Conservation (phyloP, 2,329 filamentous ascomycete species). For the Seiridium unicorne region DNA sequence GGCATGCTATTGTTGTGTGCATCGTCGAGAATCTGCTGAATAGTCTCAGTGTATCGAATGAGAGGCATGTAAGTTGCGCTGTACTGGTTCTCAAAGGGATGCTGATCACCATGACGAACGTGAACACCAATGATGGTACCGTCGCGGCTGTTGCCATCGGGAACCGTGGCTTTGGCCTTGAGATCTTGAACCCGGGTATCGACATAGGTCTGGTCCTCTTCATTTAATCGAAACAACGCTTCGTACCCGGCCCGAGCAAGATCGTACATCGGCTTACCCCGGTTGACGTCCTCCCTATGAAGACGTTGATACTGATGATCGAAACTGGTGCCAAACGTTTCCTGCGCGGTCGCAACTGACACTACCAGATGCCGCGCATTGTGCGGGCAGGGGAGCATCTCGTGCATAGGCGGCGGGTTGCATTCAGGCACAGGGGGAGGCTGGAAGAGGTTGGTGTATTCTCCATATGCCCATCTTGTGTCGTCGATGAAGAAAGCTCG, state of each 20-base stretch:
- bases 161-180: constrained; percentile 40
- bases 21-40: constrained; percentile 51
- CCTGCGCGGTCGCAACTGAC: constrained; percentile 64
- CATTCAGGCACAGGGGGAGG: constrained; percentile 65
- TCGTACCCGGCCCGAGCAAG: constrained; percentile 71
- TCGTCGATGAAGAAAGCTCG: constrained; percentile 84
- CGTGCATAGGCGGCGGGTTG: constrained; percentile 67
- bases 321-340: constrained; percentile 62
- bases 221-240: constrained; percentile 67
- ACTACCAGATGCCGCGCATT: constrained; percentile 73
- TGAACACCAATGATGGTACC: constrained; percentile 68
- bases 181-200: constrained; percentile 56
- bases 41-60: constrained; percentile 63
- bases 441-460: constrained; percentile 70
- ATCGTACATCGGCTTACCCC: constrained; percentile 62
- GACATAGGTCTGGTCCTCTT: constrained; percentile 66
- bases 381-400: constrained; percentile 78
- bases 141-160: constrained; percentile 42
- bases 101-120: constrained; percentile 75
- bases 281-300: constrained; percentile 46
- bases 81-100: constrained; percentile 76
- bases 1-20: constrained; percentile 40
- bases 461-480: constrained; percentile 77
- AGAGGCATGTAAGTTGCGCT: constrained; percentile 75
- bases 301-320: constrained; percentile 49